Percentiles rank a stretch among this genome's conserved stretches.
These are phyloP conservation scores for Neopestalotiopsis sp. DNA, from an alignment of 2,329 filamentous ascomycete species.

Conservation along the genomic window DNA sequence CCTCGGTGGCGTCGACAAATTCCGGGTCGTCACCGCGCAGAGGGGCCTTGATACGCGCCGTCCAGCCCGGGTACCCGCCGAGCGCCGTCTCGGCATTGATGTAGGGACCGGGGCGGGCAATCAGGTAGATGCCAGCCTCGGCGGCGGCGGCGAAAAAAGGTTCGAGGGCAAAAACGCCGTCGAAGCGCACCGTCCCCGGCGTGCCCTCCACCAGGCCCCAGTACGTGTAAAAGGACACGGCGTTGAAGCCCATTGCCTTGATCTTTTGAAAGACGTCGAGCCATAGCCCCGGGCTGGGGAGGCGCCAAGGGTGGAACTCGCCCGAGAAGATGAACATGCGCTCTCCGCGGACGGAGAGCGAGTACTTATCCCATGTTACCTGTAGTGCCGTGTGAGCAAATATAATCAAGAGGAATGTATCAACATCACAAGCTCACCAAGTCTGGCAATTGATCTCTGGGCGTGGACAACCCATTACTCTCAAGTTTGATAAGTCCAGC, in stretches of 20 bases:
- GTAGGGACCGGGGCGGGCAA: conserved; percentile 72
- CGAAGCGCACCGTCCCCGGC: conserved; percentile 69
- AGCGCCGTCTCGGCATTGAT: conserved; percentile 72
- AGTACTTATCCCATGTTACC: conserved; percentile 72
- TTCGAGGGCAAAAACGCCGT: conserved; percentile 74
- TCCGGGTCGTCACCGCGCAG: conserved; percentile 66
- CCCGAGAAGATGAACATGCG: conserved; percentile 69
- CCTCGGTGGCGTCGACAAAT: conserved; percentile 66
- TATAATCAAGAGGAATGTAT: too few relatives aligned
- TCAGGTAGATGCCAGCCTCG: conserved; percentile 75
- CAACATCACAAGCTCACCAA: not conserved
- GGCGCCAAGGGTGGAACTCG: conserved; percentile 67
- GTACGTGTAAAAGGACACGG: conserved; percentile 78
- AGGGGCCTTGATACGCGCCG: conserved; percentile 68
- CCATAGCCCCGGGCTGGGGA: conserved; percentile 55
- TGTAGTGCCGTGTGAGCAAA: not conserved
- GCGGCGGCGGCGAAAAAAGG: conserved; percentile 79
- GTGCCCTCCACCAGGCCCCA: conserved; percentile 81
- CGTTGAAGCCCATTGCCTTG: conserved; percentile 79
- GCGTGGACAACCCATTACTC: not conserved
- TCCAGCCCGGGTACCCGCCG: conserved; percentile 82
- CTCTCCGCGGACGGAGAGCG: conserved; percentile 68
- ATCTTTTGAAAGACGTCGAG: conserved; percentile 83
- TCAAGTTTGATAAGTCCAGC: not conserved
- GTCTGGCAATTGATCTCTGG: not conserved